Percentiles rank a stretch among this genome's conserved stretches.
phyloP scores from a whole-genome alignment of 176 grass and related monocot genomes.

The Eragrostis nindensis region DNA sequence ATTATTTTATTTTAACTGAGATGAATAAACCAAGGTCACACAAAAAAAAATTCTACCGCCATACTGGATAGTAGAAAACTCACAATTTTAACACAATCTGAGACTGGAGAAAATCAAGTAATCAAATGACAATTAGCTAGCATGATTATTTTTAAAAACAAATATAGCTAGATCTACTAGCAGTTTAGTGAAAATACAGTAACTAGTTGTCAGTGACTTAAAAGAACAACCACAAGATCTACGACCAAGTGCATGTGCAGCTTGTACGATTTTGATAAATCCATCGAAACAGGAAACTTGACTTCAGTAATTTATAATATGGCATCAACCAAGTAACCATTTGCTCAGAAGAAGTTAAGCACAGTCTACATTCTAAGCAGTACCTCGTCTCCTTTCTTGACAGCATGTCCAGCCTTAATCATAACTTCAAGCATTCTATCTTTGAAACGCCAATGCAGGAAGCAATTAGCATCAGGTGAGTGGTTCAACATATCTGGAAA shows the following conservation, averaged over 20 bases:
- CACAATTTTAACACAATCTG: not conserved
- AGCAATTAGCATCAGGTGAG: constrained; percentile 93
- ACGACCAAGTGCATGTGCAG: constrained; percentile 13
- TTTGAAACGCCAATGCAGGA: constrained; percentile 94
- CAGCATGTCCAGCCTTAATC: constrained; percentile 81
- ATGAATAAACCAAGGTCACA: not conserved
- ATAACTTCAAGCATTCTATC: constrained; percentile 97
- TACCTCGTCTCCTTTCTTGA: constrained; percentile 97
- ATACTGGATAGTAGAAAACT: not conserved
- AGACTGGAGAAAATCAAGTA: not conserved
- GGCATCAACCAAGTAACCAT: not conserved
- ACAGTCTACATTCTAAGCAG: constrained; percentile 27
- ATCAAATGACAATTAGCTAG: not conserved
- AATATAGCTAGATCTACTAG: not conserved
- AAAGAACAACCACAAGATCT: not conserved
- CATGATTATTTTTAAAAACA: not conserved
- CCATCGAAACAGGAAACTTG: not conserved
- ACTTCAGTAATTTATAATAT: not conserved
- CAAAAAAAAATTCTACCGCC: not conserved
- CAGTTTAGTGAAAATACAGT: not conserved
- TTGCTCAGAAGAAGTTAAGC: not conserved
- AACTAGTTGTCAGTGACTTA: not conserved
- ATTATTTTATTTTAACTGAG: constrained; percentile 23
- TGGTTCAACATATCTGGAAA: constrained; percentile 98
- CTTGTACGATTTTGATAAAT: constrained; percentile 10